Percentiles rank a stretch among this genome's conserved stretches.
Evolutionary conservation across 495 filamentous ascomycete species (phyloP).

Genomic region (Paragyromitra xinjiangensis): DNA sequence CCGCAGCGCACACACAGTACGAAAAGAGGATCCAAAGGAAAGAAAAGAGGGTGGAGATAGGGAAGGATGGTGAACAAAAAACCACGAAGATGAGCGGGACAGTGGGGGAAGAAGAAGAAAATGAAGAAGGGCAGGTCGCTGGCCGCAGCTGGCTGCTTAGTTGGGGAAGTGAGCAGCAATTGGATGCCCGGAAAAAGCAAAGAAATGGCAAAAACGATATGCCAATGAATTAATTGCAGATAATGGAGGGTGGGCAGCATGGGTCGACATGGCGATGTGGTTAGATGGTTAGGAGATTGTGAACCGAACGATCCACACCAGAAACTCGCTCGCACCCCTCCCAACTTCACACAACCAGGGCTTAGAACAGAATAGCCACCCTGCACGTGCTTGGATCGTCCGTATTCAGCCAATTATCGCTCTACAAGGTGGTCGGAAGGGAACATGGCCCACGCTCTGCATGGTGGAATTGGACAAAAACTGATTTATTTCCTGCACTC

Average conservation of each 20-base stretch:
- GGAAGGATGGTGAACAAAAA: conserved; percentile 56
- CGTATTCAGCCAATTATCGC: conserved; percentile 50
- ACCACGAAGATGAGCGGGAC: conserved; percentile 56
- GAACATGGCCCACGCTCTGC: conserved; percentile 47
- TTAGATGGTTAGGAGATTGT: conserved; percentile 57
- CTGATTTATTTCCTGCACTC: conserved; percentile 48
- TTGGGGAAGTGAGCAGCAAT: conserved; percentile 48
- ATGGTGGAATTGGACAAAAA: conserved; percentile 49
- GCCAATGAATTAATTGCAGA: conserved; percentile 45
- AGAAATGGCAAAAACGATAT: conserved; percentile 40
- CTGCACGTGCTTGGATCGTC: conserved; percentile 51
- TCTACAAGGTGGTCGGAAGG: conserved; percentile 39
- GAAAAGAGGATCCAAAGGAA: conserved; percentile 58
- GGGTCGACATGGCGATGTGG: conserved; percentile 49
- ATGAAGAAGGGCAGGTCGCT: conserved; percentile 49
- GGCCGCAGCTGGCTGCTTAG: conserved; percentile 53
- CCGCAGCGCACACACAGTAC: conserved; percentile 56
- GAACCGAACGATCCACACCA: conserved; percentile 55
- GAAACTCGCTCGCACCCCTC: conserved; percentile 50
- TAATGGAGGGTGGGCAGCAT: conserved; percentile 50
- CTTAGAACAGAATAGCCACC: conserved; percentile 52
- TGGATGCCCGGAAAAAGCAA: conserved; percentile 47
- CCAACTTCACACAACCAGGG: conserved; percentile 40
- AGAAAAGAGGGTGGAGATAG: conserved; percentile 57
- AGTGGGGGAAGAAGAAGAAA: conserved; percentile 57